phyloP scores from a whole-genome alignment of 257 asterid genomes.

The Gynochthodes officinalis region DNA sequence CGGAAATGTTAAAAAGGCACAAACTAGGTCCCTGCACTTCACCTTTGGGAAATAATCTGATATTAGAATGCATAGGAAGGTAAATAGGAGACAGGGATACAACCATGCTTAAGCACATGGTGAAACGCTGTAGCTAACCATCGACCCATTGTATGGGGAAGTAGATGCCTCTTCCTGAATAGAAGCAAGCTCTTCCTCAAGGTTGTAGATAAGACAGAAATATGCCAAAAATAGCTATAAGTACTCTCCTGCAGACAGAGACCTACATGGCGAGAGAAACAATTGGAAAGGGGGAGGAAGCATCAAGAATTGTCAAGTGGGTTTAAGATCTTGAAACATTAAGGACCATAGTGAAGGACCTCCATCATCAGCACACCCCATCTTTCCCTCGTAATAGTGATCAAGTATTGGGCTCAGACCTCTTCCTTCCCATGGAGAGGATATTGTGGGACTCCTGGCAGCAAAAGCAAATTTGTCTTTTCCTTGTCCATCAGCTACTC shows the following conservation, averaged over 20 bases:
- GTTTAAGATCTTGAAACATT: slow-evolving; percentile 89
- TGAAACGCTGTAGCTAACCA: not conserved
- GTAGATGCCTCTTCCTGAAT: not conserved
- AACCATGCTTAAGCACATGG: not conserved
- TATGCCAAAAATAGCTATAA: not conserved
- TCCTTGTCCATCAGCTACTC: slow-evolving; percentile 13
- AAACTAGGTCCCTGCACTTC: not conserved
- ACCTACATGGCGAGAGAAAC: not conserved
- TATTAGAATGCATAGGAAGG: not conserved
- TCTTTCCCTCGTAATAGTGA: slow-evolving; percentile 32
- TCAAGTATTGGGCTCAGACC: slow-evolving; percentile 55
- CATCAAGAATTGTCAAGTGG: slow-evolving; percentile 40
- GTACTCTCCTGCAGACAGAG: not conserved
- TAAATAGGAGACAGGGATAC: not conserved
- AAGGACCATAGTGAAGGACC: slow-evolving; percentile 69
- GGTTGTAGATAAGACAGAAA: slow-evolving; percentile 1
- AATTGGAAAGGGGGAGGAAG: not conserved
- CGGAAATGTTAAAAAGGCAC: not conserved
- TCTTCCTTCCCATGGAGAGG: slow-evolving; percentile 28
- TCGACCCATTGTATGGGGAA: not conserved
- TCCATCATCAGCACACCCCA: slow-evolving; percentile 35
- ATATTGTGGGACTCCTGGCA: slow-evolving; percentile 18
- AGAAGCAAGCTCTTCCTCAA: not conserved
- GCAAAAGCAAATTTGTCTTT: slow-evolving; percentile 20
- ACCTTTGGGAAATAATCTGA: not conserved